Evolutionary conservation across 345 rosid species (phyloP).

Genomic region (Brassica incana): DNA sequence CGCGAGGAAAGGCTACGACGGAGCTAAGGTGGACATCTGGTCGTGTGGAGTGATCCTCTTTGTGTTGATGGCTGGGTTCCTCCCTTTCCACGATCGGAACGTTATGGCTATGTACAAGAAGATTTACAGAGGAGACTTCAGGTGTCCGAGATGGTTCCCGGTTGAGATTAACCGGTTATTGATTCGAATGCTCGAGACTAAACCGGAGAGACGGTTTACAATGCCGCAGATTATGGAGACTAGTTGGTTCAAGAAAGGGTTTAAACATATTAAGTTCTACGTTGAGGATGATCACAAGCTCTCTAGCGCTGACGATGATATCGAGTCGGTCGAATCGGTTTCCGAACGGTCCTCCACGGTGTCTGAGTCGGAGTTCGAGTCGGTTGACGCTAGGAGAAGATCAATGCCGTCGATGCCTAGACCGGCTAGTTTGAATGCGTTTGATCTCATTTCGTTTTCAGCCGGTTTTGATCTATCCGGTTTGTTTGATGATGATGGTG

Average conservation of each 20-base stretch:
- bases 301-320: constrained; percentile 44
- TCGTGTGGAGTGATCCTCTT: constrained; percentile 86
- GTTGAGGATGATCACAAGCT: constrained; percentile 52
- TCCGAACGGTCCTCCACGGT: constrained; percentile 51
- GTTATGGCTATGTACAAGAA: constrained; percentile 76
- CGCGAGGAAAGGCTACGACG: constrained; percentile 71
- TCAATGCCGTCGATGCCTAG: constrained; percentile 43
- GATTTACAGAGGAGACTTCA: constrained; percentile 67
- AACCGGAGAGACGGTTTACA: constrained; percentile 68
- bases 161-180: constrained; percentile 59
- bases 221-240: constrained; percentile 70
- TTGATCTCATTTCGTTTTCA: constrained; percentile 67
- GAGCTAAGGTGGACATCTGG: constrained; percentile 84
- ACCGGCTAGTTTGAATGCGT: constrained; percentile 72
- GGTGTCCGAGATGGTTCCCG: constrained; percentile 76
- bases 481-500: constrained; percentile 67
- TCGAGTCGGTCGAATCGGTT: constrained; percentile 37
- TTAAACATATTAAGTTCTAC: constrained; percentile 62
- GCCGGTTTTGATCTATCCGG: constrained; percentile 70
- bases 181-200: constrained; percentile 64
- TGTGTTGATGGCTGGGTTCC: constrained; percentile 66
- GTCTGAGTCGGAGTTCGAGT: constrained; percentile 59
- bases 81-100: constrained; percentile 87
- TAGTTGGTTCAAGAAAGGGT: constrained; percentile 76
- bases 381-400: constrained; percentile 35